Evolutionary conservation across 2,329 filamentous ascomycete species (phyloP), one percentile per base, ranked within the genome.

Genomic region (Colletotrichum musicola): DNA sequence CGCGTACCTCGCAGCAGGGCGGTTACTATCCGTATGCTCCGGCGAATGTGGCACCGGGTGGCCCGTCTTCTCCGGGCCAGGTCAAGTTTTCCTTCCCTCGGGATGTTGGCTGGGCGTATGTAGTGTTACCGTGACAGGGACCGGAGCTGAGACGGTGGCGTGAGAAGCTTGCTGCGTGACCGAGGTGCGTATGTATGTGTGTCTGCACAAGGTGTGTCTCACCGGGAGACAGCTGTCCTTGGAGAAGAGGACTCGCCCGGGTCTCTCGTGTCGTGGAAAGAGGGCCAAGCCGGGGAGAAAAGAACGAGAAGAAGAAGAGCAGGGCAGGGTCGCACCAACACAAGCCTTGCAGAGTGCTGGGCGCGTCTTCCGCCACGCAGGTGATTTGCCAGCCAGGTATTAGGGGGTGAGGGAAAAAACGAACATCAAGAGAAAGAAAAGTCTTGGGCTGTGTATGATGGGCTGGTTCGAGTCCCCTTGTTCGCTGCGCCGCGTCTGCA

Each of bases 401-500:
- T 25, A 25, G 30, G 30, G 30, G 7, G 10, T 35, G 30, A 35
- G 30, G 10, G 7, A 10, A 35, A 9, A 35, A 10, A 35, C 9
- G 30, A 35, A 35, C 10, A 10, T 7, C 7, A 10, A 35, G 30
- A 10, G 10, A 35, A 35, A 35, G 30, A 35, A 10, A 35, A 35
- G 30, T 10, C 7, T 10, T 10, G 7, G 30, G 30, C 30, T 25
- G 3, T 25, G 22, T 35, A 5, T 35, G 30, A 9, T 35, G 22
- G 61, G 4, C 22, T 12, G 18, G 10, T 56, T 42, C 44, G 50
- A 20, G 9, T 62, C 22, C 51, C 16, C n/a, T 35, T 35, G 30
- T 35, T 35, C 30, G 30, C 46, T 40, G 18, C 40, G 57, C 63
- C 58, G 57, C 63, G 16, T 22, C 57, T 66, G 50, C 58, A 22